Percentiles rank a stretch among this genome's conserved stretches.
phyloP scores from a whole-genome alignment of 2,329 filamentous ascomycete genomes.

The Diaporthe sp. region DNA sequence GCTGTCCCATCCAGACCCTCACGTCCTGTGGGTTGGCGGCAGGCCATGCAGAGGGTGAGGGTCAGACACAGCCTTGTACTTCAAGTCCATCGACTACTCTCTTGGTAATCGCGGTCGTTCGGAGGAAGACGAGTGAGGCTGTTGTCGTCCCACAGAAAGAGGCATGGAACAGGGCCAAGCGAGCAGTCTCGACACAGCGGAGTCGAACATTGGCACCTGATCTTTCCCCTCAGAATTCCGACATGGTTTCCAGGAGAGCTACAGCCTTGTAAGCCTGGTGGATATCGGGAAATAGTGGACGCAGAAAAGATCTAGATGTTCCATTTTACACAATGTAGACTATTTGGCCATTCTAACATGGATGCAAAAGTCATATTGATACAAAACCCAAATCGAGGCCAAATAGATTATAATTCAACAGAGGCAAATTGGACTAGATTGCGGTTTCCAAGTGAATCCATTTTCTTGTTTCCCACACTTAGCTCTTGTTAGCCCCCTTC shows the following conservation, averaged over 20 bases:
- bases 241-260: not conserved
- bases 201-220: no score
- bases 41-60: not conserved
- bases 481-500: no score
- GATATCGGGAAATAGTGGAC: not conserved
- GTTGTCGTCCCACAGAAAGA: not conserved
- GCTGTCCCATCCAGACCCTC: no score
- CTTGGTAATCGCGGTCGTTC: not conserved
- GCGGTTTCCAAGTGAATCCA: not conserved
- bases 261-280: not conserved
- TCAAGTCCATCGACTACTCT: not conserved
- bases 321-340: not conserved
- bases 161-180: not conserved
- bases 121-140: no score
- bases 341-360: not conserved
- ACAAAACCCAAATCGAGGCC: not conserved
- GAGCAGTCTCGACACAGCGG: not conserved
- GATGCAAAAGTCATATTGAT: not conserved
- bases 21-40: not conserved
- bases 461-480: not conserved
- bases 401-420: not conserved
- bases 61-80: not conserved
- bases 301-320: no score
- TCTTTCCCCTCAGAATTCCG: not conserved
- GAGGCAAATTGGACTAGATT: not conserved